These are phyloP conservation scores for Pythium folliculosum DNA, from an alignment of 352 stramenopile species.

Conservation along the genomic window DNA sequence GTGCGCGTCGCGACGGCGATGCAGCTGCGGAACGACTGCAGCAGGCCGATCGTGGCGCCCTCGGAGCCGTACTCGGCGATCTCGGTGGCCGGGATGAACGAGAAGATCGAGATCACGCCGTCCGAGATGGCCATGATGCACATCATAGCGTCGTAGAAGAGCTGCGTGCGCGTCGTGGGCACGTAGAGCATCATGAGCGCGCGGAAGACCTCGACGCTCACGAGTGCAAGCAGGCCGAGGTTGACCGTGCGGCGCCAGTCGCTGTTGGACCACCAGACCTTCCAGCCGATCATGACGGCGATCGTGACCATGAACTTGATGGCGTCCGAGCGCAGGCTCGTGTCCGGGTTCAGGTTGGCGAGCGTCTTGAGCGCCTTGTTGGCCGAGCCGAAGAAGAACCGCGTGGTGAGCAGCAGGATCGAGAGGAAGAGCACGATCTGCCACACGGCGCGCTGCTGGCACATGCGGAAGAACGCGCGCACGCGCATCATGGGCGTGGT, in stretches of 20 bases:
- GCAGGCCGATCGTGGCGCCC: constrained; percentile 63
- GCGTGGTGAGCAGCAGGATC: constrained; percentile 49
- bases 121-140: constrained; percentile 60
- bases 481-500: constrained; percentile 27
- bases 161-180: constrained; percentile 29
- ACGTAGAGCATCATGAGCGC: constrained; percentile 67
- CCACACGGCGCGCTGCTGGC: constrained; percentile 73
- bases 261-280: constrained; percentile 44
- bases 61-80: constrained; percentile 75
- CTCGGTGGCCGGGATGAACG: constrained; percentile 59
- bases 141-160: constrained; percentile 53
- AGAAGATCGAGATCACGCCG: constrained; percentile 72
- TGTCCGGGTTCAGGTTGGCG: constrained; percentile 41
- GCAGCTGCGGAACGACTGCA: constrained; percentile 61
- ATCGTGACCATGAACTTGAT: constrained; percentile 52
- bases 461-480: constrained; percentile 64
- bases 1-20: constrained; percentile 59
- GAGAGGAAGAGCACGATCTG: constrained; percentile 76
- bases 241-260: constrained; percentile 37
- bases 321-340: constrained; percentile 45
- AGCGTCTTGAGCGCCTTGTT: constrained; percentile 43
- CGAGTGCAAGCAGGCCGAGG: constrained; percentile 39
- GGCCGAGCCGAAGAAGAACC: constrained; percentile 58
- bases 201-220: constrained; percentile 52
- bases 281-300: constrained; percentile 56